These are phyloP conservation scores for Abelmoschus esculentus DNA, from an alignment of 345 rosid genomes.

Conservation along the genomic window DNA sequence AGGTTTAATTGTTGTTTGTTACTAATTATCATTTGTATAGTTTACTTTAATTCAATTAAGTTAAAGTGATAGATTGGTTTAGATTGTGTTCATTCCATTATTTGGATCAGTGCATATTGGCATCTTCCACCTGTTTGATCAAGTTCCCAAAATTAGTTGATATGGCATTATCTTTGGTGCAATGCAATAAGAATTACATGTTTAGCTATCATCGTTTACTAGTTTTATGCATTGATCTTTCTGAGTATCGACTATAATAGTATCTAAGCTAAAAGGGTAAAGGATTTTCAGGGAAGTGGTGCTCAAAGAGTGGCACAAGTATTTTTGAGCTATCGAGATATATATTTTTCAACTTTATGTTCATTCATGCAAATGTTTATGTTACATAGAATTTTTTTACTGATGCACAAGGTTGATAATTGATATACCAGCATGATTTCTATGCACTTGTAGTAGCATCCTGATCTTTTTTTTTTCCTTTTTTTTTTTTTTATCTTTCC, in stretches of 20 bases:
- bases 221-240: not conserved
- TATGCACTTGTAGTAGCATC: not conserved
- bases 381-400: not conserved
- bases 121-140: not conserved
- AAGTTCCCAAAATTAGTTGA: not conserved
- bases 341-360: not conserved
- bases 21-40: not conserved
- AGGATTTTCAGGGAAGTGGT: not conserved
- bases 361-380: not conserved
- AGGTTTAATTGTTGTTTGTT: not conserved
- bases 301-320: not conserved
- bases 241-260: not conserved
- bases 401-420: not conserved
- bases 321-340: slow-evolving; percentile 25
- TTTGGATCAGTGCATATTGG: not conserved
- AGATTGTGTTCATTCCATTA: not conserved
- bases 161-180: slow-evolving; percentile 6
- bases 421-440: not conserved
- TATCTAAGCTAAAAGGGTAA: not conserved
- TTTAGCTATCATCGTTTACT: not conserved
- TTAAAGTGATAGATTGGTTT: not conserved
- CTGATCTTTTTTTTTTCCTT: slow-evolving; percentile 5
- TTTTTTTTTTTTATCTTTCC: not conserved
- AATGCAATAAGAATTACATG: not conserved
- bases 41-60: not conserved